phyloP scores from a whole-genome alignment of 345 rosid genomes.

The Eucalyptus regnans region DNA sequence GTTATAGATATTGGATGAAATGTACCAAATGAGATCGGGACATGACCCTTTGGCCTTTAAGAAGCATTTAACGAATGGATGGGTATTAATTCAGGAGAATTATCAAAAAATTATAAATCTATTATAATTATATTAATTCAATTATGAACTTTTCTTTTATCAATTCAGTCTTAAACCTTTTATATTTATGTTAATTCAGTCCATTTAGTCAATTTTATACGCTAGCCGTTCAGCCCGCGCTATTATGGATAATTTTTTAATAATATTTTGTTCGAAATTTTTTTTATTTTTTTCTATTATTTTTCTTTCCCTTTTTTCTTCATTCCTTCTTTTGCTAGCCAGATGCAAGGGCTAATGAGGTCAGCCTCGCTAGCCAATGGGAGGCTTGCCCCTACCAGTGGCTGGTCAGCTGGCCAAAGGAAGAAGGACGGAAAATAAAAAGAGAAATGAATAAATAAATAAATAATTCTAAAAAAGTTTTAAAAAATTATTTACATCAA shows the following conservation, averaged over 20 bases:
- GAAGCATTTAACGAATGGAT: background rate
- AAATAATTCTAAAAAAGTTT: too few relatives aligned
- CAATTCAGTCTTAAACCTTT: accelerated
- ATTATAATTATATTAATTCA: too few relatives aligned
- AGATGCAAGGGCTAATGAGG: too few relatives aligned
- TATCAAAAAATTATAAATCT: accelerated
- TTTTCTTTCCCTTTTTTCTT: too few relatives aligned
- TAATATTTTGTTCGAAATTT: accelerated
- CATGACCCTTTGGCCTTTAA: background rate
- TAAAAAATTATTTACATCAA: too few relatives aligned
- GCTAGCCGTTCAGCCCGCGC: too few relatives aligned
- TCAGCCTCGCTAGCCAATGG: accelerated
- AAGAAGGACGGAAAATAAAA: too few relatives aligned
- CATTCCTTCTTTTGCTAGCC: too few relatives aligned
- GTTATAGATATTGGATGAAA: background rate
- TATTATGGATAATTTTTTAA: too few relatives aligned
- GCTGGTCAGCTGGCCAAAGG: accelerated
- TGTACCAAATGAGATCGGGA: background rate
- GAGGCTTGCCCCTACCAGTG: accelerated
- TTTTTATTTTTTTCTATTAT: too few relatives aligned
- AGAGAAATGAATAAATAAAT: too few relatives aligned
- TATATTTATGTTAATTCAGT: accelerated
- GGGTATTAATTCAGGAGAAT: background rate
- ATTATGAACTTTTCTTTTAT: accelerated
- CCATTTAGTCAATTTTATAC: accelerated